Percentiles rank a stretch among this genome's conserved stretches.
phyloP scores from a whole-genome alignment of 1,139 yeast species.

The Sugiyamaella novakii region DNA sequence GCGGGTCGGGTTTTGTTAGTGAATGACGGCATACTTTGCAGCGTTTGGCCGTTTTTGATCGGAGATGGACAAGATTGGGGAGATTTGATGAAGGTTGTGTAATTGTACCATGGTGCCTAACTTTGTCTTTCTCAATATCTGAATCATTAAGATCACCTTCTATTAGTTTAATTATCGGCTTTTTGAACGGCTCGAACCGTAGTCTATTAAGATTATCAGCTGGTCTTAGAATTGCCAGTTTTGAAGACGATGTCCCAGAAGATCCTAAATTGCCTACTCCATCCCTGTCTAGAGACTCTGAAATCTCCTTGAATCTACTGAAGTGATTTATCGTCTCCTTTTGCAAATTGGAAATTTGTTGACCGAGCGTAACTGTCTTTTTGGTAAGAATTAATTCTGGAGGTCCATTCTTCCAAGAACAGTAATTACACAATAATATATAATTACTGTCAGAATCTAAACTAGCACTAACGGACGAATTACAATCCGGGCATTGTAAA shows the following conservation, averaged over 20 bases:
- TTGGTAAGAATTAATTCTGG: conserved; percentile 20
- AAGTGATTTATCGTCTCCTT: too few species aligned
- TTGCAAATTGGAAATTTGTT: too few species aligned
- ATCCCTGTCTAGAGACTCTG: background rate
- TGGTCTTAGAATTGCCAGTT: background rate
- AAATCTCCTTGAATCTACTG: conserved; percentile 5
- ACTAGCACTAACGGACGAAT: conserved; percentile 18
- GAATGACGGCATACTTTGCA: conserved; percentile 39
- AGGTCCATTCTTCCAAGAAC: conserved; percentile 28
- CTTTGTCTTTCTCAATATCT: too few species aligned
- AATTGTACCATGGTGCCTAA: too few species aligned
- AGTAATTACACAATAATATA: conserved; percentile 30
- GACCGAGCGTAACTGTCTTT: conserved; percentile 21
- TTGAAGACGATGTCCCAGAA: too few species aligned
- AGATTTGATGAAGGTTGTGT: conserved; percentile 8
- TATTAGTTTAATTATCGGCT: background rate
- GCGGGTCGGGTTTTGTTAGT: conserved; percentile 37
- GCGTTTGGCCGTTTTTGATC: conserved; percentile 34
- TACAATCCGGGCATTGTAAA: conserved; percentile 36
- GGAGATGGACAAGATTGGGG: conserved; percentile 33
- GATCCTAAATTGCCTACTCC: too few species aligned
- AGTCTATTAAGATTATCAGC: background rate
- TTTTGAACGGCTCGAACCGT: background rate
- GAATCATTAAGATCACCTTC: background rate
- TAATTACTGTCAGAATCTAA: conserved; percentile 17